Percentiles rank a stretch among this genome's conserved stretches.
phyloP scores from a whole-genome alignment of 768 basidiomycete genomes.

The Phaeotremella skinneri region DNA sequence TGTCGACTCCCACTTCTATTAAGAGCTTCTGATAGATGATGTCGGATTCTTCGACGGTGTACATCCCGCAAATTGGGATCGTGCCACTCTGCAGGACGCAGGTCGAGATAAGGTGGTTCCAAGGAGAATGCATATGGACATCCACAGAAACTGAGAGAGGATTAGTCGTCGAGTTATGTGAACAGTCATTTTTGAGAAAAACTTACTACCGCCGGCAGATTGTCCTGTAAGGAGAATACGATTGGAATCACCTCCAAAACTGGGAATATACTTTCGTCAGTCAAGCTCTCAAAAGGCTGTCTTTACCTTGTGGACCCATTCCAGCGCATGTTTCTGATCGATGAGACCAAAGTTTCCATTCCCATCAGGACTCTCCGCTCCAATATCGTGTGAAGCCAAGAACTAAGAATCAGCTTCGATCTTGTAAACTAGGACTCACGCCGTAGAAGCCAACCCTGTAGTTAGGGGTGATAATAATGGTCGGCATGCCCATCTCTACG shows the following conservation, averaged over 20 bases:
- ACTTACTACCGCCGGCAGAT: slow-evolving; percentile 5
- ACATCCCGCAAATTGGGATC: slow-evolving; percentile 21
- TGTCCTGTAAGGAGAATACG: slow-evolving; percentile 1
- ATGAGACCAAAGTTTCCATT: slow-evolving; percentile 18
- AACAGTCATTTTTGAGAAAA: too few species aligned
- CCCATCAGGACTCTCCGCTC: slow-evolving; percentile 8
- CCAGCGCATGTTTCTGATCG: slow-evolving; percentile 9
- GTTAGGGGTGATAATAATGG: slow-evolving; percentile 17
- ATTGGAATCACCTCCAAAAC: slow-evolving; percentile 8
- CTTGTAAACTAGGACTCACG: not conserved
- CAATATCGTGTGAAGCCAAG: slow-evolving; percentile 16
- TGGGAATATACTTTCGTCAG: slow-evolving; percentile 5
- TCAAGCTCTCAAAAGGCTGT: not conserved
- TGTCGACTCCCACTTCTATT: slow-evolving; percentile 8
- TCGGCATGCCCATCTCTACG: slow-evolving; percentile 12
- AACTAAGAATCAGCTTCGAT: not conserved
- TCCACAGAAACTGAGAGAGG: slow-evolving; percentile 13
- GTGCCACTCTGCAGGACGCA: slow-evolving; percentile 2
- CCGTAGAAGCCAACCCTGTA: slow-evolving; percentile 10
- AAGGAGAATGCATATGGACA: slow-evolving; percentile 3
- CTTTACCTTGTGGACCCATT: slow-evolving; percentile 9
- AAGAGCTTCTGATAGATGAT: slow-evolving; percentile 16
- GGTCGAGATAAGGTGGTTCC: slow-evolving; percentile 6
- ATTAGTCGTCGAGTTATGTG: too few species aligned
- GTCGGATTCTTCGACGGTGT: slow-evolving; percentile 15